Conservation (phyloP, 2,329 filamentous ascomycete species). For the Cucurbitaria berberidis region DNA sequence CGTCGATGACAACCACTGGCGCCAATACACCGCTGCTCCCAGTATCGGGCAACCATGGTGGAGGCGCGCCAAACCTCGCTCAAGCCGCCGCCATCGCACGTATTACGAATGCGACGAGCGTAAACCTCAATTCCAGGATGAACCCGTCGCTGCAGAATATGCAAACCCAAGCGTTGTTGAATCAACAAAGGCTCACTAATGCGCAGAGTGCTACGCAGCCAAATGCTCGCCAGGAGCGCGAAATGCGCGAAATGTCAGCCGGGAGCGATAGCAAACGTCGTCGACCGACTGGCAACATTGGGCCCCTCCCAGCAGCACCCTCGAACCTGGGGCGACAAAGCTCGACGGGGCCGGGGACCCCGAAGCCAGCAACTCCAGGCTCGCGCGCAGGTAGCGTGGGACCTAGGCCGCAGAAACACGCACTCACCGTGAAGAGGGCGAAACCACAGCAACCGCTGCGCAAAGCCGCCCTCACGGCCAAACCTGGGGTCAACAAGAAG, state of each 20-base stretch:
- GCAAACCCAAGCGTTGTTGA: slow-evolving; percentile 46
- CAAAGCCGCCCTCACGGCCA: slow-evolving; percentile 44
- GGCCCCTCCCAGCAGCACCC: slow-evolving; percentile 58
- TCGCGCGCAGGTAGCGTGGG: slow-evolving; percentile 67
- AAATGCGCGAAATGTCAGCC: slow-evolving; percentile 62
- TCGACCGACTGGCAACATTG: slow-evolving; percentile 60
- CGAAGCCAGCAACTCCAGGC: slow-evolving; percentile 61
- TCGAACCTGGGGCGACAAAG: slow-evolving; percentile 65
- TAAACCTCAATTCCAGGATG: slow-evolving; percentile 36
- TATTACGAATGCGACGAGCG: slow-evolving; percentile 45
- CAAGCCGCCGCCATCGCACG: slow-evolving; percentile 56
- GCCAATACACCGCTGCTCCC: slow-evolving; percentile 60
- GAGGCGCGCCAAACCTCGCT: slow-evolving; percentile 60
- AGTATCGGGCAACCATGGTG: slow-evolving; percentile 62
- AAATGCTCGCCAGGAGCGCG: slow-evolving; percentile 53
- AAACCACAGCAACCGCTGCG: slow-evolving; percentile 59
- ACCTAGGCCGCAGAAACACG: slow-evolving; percentile 56
- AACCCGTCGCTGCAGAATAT: slow-evolving; percentile 45
- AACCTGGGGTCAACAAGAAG: slow-evolving; percentile 47
- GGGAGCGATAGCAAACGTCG: slow-evolving; percentile 65
- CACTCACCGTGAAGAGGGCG: slow-evolving; percentile 59
- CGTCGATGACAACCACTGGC: slow-evolving; percentile 53
- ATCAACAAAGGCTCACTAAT: slow-evolving; percentile 46
- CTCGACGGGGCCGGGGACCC: slow-evolving; percentile 68
- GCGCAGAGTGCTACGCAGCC: slow-evolving; percentile 42